phyloP scores from a whole-genome alignment of 176 grass and related monocot species.

The Themeda triandra region DNA sequence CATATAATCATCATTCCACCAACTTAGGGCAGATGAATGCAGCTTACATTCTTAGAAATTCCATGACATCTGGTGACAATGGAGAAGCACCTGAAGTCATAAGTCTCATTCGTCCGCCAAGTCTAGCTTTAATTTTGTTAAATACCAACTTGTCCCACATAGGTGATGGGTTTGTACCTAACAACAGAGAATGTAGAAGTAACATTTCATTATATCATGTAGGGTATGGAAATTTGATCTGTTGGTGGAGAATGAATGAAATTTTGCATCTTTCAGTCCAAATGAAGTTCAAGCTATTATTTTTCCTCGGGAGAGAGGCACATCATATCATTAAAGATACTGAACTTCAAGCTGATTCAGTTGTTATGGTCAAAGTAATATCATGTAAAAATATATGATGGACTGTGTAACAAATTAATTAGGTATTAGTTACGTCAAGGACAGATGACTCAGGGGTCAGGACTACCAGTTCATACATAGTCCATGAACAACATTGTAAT shows the following conservation, averaged over 20 bases:
- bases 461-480: not conserved
- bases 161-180: no score
- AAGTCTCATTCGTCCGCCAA: no score
- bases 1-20: slow-evolving; percentile 26
- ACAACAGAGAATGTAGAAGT: no score
- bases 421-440: not conserved
- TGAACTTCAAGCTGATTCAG: not conserved
- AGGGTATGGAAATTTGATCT: not conserved
- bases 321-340: not conserved
- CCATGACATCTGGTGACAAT: no score
- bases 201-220: not conserved
- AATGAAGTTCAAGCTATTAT: not conserved
- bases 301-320: not conserved
- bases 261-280: not conserved
- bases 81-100: no score
- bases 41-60: no score
- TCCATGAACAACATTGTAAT: not conserved
- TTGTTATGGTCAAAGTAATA: not conserved
- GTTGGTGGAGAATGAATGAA: not conserved
- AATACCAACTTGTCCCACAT: no score
- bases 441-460: not conserved
- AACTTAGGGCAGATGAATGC: not conserved
- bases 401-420: not conserved
- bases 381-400: not conserved
- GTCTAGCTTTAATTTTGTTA: no score